These are phyloP conservation scores for Tylopilus sp. DNA, from an alignment of 768 basidiomycete genomes.

Conservation along the genomic window DNA sequence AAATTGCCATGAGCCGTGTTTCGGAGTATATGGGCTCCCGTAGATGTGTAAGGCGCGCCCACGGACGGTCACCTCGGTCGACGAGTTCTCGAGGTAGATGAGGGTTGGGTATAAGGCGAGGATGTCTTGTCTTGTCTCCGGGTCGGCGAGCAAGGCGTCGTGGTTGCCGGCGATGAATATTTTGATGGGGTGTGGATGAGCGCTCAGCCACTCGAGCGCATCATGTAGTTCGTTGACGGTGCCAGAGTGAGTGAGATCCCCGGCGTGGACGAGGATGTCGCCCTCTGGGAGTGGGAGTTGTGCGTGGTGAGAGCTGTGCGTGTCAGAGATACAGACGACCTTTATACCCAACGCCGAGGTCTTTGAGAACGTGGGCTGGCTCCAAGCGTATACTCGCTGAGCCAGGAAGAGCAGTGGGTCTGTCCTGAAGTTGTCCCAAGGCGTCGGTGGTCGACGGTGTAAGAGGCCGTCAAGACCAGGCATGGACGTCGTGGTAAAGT, in stretches of 20 bases:
- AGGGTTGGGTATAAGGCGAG: conserved; percentile 3
- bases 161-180: conserved; percentile 12
- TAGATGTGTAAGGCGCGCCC: conserved; percentile 4
- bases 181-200: conserved; percentile 9
- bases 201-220: conserved; percentile 8
- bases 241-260: conserved; percentile 6
- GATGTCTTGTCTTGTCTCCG: neutral
- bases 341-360: neutral
- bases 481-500: neutral
- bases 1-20: conserved; percentile 6
- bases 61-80: conserved; percentile 2
- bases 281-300: conserved; percentile 2
- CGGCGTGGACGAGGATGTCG: conserved; percentile 8
- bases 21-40: conserved; percentile 10
- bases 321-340: conserved; percentile 9
- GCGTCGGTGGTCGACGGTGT: conserved; percentile 5
- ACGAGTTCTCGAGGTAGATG: conserved; percentile 9
- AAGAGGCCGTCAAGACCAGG: conserved; percentile 2
- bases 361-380: neutral
- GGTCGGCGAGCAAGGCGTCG: conserved; percentile 3
- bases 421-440: conserved; percentile 4
- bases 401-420: conserved; percentile 11
- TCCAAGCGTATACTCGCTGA: conserved; percentile 1
- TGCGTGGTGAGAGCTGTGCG: conserved; percentile 4
- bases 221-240: conserved; percentile 2